A percentile compares a stretch with the other conserved stretches of the same genome.
phyloP scores from a whole-genome alignment of 1,284 basidiomycete genomes.

The Crucibulum cyathiforme region DNA sequence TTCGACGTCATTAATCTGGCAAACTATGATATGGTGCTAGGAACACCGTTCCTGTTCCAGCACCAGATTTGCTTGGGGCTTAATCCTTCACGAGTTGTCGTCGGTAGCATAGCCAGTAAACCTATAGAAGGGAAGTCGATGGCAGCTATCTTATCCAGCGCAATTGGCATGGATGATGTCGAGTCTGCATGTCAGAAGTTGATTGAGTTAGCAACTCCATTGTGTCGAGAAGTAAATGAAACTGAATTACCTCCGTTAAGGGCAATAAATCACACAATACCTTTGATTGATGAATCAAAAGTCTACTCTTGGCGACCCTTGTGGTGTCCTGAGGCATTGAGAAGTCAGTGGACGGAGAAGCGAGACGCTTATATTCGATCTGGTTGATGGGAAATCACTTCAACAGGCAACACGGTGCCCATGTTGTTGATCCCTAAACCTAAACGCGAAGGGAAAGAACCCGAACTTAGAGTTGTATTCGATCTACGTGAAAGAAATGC shows the following conservation, averaged over 20 bases:
- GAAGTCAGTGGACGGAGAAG: constrained; percentile 30
- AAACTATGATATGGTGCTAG: constrained; percentile 35
- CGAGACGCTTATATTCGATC: constrained; percentile 20
- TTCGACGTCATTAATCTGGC: constrained; percentile 40
- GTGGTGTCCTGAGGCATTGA: constrained; percentile 38
- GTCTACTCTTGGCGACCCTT: constrained; percentile 36
- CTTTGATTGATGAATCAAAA: constrained; percentile 39
- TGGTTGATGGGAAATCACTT: not conserved
- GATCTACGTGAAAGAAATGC: too few species aligned
- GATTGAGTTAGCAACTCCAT: constrained; percentile 8
- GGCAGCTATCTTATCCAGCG: constrained; percentile 15
- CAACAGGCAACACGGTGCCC: too few species aligned
- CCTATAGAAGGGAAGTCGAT: constrained; percentile 25
- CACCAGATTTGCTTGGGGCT: constrained; percentile 21
- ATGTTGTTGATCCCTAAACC: constrained; percentile 16
- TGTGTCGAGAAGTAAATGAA: constrained; percentile 29
- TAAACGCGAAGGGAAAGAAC: not conserved
- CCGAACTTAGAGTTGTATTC: too few species aligned
- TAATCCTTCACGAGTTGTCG: constrained; percentile 15
- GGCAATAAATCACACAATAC: constrained; percentile 45
- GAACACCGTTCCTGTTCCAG: constrained; percentile 35
- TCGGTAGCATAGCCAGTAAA: constrained; percentile 9
- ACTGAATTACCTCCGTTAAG: constrained; percentile 36
- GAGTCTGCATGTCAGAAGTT: constrained; percentile 25
- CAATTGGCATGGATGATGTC: constrained; percentile 2